These are phyloP conservation scores for Teratosphaeria gauchensis DNA, from an alignment of 2,329 filamentous ascomycete species.

Conservation along the genomic window DNA sequence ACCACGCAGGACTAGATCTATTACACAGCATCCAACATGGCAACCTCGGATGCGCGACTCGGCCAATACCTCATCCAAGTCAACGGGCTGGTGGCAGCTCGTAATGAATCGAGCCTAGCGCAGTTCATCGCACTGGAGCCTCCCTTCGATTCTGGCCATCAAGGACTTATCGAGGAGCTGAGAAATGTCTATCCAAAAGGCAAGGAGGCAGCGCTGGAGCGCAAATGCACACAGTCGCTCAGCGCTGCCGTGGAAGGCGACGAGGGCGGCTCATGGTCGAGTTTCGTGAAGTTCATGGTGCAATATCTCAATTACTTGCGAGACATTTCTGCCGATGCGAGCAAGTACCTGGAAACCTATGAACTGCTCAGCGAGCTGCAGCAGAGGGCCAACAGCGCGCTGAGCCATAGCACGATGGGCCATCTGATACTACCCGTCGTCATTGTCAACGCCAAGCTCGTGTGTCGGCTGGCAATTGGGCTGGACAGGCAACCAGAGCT, in stretches of 20 bases:
- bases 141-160: constrained; percentile 57
- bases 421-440: constrained; percentile 74
- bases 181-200: constrained; percentile 46
- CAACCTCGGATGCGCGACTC: constrained; percentile 25
- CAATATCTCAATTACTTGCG: constrained; percentile 74
- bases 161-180: constrained; percentile 58
- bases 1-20: too few species aligned
- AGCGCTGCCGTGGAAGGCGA: constrained; percentile 55
- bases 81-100: constrained; percentile 49
- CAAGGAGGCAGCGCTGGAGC: constrained; percentile 46
- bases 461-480: constrained; percentile 74
- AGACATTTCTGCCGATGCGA: constrained; percentile 68
- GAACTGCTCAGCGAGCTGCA: constrained; percentile 63
- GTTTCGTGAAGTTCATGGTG: constrained; percentile 69
- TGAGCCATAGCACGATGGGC: constrained; percentile 70
- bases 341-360: constrained; percentile 66
- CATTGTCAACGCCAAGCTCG: constrained; percentile 68
- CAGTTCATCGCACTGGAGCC: constrained; percentile 68
- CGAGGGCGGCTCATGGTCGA: constrained; percentile 63
- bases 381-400: constrained; percentile 74
- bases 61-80: constrained; percentile 60
- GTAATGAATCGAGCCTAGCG: constrained; percentile 57
- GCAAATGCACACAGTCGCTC: constrained; percentile 53
- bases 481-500: constrained; percentile 74
- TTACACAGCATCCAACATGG: neutral